phyloP scores from a whole-genome alignment of 306 rosid species.

The Herpetospermum pedunculosum region DNA sequence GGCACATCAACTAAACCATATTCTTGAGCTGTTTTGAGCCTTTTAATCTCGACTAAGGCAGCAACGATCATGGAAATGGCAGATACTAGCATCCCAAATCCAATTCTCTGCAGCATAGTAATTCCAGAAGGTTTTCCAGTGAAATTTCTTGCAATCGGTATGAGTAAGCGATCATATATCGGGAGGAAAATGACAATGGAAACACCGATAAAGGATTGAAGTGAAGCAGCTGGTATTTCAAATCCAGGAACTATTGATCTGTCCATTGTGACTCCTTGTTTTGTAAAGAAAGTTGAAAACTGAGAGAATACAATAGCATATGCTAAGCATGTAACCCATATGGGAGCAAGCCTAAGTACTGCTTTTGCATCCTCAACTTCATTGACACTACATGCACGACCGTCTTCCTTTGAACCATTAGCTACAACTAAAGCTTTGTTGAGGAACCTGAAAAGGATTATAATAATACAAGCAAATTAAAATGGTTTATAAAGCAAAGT shows the following conservation, averaged over 20 bases:
- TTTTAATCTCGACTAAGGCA: constrained; percentile 42
- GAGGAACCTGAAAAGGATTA: constrained; percentile 18
- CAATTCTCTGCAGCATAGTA: constrained; percentile 60
- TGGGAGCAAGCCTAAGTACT: constrained; percentile 29
- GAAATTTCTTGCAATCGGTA: constrained; percentile 36
- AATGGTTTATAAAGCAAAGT: neutral
- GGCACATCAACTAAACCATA: constrained; percentile 42
- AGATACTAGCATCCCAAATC: constrained; percentile 46
- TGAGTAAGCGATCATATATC: constrained; percentile 42
- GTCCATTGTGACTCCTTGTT: constrained; percentile 51
- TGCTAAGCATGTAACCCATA: constrained; percentile 33
- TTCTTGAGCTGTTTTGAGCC: constrained; percentile 45
- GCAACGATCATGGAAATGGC: constrained; percentile 28
- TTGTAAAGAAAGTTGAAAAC: constrained; percentile 39
- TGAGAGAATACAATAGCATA: constrained; percentile 33
- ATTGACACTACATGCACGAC: constrained; percentile 2
- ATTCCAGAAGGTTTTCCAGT: constrained; percentile 51
- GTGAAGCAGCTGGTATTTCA: constrained; percentile 48
- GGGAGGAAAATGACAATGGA: constrained; percentile 25
- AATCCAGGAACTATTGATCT: constrained; percentile 31
- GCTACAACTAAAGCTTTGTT: constrained; percentile 30
- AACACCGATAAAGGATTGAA: constrained; percentile 24
- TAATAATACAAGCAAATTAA: neutral
- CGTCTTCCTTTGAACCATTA: constrained; percentile 10
- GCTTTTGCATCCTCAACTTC: constrained; percentile 46